phyloP scores from a whole-genome alignment of 129 eudicot species.

The Tagetes erecta region DNA sequence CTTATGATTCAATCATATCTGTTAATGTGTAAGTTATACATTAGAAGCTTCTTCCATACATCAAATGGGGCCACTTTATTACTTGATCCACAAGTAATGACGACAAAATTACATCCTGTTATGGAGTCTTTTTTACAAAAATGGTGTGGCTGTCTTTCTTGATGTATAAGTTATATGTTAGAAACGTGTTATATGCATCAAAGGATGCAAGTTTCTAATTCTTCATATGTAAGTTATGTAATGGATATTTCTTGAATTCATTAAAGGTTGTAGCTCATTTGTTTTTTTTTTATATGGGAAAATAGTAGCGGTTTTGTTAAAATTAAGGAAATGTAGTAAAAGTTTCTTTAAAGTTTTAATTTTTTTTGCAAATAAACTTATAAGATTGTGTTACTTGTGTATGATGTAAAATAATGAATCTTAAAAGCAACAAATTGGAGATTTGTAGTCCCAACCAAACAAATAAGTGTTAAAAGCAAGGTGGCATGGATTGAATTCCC shows the following conservation, averaged over 20 bases:
- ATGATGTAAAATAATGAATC: neutral
- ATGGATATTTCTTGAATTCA: constrained; percentile 10
- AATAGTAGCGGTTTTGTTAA: neutral
- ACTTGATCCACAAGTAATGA: constrained; percentile 19
- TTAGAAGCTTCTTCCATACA: constrained; percentile 21
- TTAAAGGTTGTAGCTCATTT: constrained; percentile 15
- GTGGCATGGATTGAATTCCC: neutral
- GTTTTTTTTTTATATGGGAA: constrained; percentile 7
- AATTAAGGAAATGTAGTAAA: neutral
- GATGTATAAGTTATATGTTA: constrained; percentile 18
- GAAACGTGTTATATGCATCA: constrained; percentile 34
- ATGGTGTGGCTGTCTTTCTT: constrained; percentile 20
- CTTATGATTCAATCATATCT: constrained; percentile 17
- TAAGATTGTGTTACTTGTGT: neutral
- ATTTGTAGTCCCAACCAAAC: neutral
- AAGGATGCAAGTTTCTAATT: constrained; percentile 25
- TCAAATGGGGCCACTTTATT: constrained; percentile 31
- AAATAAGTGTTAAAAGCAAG: neutral
- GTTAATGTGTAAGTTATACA: constrained; percentile 28
- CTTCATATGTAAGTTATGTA: constrained; percentile 28
- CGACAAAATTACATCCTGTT: neutral
- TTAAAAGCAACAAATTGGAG: constrained; percentile 1
- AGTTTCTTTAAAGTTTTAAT: too few relatives aligned
- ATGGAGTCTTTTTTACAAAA: neutral
- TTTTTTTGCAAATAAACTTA: neutral